Conservation (phyloP, 352 stramenopile genomes). For the Phytophthora tentaculata region DNA sequence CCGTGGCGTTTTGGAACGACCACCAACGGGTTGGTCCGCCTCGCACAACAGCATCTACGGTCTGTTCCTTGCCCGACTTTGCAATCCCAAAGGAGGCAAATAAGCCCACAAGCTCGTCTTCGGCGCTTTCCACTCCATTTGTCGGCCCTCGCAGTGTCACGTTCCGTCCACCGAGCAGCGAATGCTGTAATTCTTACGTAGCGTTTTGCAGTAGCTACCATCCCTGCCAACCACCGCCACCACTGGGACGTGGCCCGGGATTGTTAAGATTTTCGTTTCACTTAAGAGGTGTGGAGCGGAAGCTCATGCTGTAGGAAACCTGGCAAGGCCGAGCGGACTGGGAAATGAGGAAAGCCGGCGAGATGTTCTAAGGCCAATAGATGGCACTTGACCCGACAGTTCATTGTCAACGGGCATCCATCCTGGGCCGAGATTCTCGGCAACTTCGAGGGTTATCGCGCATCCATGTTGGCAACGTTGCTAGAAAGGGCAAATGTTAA, state of each 20-base stretch:
- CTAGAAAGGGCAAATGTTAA: too few relatives aligned
- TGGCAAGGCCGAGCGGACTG: neutral
- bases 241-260: constrained; percentile 41
- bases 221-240: constrained; percentile 49
- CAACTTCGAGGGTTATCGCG: neutral
- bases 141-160: constrained; percentile 34
- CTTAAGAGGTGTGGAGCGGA: neutral
- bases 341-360: neutral
- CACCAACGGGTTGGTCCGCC: constrained; percentile 33
- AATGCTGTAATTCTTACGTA: constrained; percentile 28
- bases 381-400: neutral
- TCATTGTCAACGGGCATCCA: neutral
- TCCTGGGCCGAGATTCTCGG: too few relatives aligned
- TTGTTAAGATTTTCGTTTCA: constrained; percentile 32
- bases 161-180: constrained; percentile 33
- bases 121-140: constrained; percentile 14
- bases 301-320: constrained; percentile 21
- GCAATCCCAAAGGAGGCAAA: constrained; percentile 29
- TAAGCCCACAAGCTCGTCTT: constrained; percentile 35
- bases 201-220: constrained; percentile 41
- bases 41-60: constrained; percentile 34
- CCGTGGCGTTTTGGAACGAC: constrained; percentile 33
- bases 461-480: too few relatives aligned
- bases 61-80: constrained; percentile 7
- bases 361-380: neutral